Percentiles rank a stretch among this genome's conserved stretches.
Evolutionary conservation across 1,284 basidiomycete species (phyloP).

Genomic region (Gymnopus androsaceus): DNA sequence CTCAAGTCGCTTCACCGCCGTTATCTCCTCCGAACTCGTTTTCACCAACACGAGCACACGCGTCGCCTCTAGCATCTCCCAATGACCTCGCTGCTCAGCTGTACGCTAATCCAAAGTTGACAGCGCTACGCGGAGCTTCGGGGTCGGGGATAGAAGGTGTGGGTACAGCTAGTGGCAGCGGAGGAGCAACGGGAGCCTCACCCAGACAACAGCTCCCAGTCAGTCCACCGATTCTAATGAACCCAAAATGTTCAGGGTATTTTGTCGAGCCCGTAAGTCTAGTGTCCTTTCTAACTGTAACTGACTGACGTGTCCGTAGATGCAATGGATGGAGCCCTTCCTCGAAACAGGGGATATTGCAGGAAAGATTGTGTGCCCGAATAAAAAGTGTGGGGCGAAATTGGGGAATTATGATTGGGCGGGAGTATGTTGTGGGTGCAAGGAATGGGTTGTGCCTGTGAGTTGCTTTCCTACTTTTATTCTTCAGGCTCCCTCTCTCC

Average conservation of each 20-base stretch:
- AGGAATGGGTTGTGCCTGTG: conserved; percentile 88
- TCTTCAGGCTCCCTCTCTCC: too few relatives aligned
- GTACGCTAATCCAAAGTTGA: conserved; percentile 53
- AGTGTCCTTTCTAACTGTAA: background rate
- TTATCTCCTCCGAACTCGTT: background rate
- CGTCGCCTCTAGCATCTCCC: conserved; percentile 35
- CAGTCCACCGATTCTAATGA: conserved; percentile 70
- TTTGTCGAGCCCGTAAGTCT: conserved; percentile 88
- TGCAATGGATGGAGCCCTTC: conserved; percentile 94
- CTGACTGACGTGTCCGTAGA: conserved; percentile 41
- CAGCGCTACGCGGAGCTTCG: conserved; percentile 35
- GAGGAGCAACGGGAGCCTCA: too few relatives aligned
- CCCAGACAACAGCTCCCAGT: conserved; percentile 2
- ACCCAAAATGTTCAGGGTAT: conserved; percentile 88
- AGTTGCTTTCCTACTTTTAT: conserved; percentile 31
- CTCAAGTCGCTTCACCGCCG: background rate
- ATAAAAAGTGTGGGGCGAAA: conserved; percentile 86
- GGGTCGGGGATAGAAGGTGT: conserved; percentile 7
- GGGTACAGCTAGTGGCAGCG: background rate
- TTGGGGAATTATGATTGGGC: conserved; percentile 98
- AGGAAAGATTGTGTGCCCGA: conserved; percentile 92
- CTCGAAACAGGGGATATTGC: conserved; percentile 74
- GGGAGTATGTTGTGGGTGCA: conserved; percentile 89
- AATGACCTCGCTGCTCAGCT: conserved; percentile 54
- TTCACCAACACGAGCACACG: background rate